Evolutionary conservation across 2,329 filamentous ascomycete genomes (phyloP), one percentile per base, ranked within the genome.

Genomic region (Botryotinia convoluta): DNA sequence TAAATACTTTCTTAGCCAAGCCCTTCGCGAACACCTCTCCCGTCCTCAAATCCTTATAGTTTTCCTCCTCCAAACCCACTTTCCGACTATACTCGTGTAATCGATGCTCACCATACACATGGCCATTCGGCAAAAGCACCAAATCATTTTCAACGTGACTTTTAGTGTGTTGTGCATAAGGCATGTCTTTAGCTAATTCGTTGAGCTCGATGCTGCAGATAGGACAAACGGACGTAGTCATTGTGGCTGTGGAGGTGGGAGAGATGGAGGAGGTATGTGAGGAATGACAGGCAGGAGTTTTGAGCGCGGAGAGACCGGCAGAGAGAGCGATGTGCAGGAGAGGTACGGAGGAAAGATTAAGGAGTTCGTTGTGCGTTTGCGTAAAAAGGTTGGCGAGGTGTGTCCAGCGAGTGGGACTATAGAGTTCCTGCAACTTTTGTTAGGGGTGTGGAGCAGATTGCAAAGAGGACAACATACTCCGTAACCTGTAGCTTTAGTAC

Each of bases 131-230:
- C 72, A 99, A 83, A 61, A 98, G 88, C 32, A 97, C 88, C 1
- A 96, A 88, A 80, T 98, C 95, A 63, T 90, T 90, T 80, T 97
- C 95, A 44, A 98, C 93, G 75, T 94, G 93, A 81, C 94, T 97
- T 86, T 97, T 97, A 44, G 92, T 95, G 82, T 99, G 96, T 80
- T 97, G 93, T 4, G 96, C 96, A 79, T 98, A 98, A 0, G 96
- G 96, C 62, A 99, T 93, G 78, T 92, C 91, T 69, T 91, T 87
- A 2, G 96, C 95, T 48, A 99, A 88, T 79, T 95, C 93, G 82
- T 98, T 98, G 72, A 99, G 88, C 83, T 99, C 96, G 0, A 92
- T 96, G 65, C 92, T 96, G 85, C 96, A 99, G 80, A 99, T 98
- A 4, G 96, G 96, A 79, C 96, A 99, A 60, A 98, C 90, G 12